Evolutionary conservation across 2,329 filamentous ascomycete genomes (phyloP), one percentile per base, ranked within the genome.

Genomic region (Elsinoe perseae): DNA sequence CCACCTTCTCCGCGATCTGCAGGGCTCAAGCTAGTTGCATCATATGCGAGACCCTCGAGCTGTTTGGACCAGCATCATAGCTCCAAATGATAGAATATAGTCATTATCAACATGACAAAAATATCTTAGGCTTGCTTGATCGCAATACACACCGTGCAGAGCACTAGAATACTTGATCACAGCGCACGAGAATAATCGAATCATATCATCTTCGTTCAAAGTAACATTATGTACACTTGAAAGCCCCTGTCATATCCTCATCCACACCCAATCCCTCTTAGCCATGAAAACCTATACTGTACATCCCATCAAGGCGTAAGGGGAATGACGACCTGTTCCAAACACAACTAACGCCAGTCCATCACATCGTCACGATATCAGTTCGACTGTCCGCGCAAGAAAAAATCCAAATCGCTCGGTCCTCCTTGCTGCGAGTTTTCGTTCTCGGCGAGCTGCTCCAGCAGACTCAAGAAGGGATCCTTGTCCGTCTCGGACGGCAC

Each of bases 391-490:
- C 56, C 59, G 34, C 56, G 58, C 57, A 91, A 72, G 65, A 91
- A 91, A 70, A 89, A 91, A 68, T 92, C 87, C 64, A 93, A 72
- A 65, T 92, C 87, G 61, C 80, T 85, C 10, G 85, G 85, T 8
- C 83, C 80, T 0, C 84, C 86, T 23, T 62, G 58, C 53, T 80
- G 75, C 40, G 77, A 76, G 54, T 86, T 80, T 69, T 92, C 87
- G 64, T 89, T 90, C 69, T 93, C 87, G 0, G 87, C 88, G 58
- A 93, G 76, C 70, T 93, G 87, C 68, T 93, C 88, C 32, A 93
- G 73, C 40, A 93, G 71, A 59, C 81, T 87, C 38, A 93, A 70
- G 65, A 95, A 93, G 0, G 88, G 87, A 65, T 93, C 89, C 63
- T 87, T 90, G 62, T 92, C 87, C 18, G 66, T 64, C 58, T 74